Evolutionary conservation across 2,329 filamentous ascomycete species (phyloP), one percentile per base, ranked within the genome.

Genomic region (Xylariaceae sp.): DNA sequence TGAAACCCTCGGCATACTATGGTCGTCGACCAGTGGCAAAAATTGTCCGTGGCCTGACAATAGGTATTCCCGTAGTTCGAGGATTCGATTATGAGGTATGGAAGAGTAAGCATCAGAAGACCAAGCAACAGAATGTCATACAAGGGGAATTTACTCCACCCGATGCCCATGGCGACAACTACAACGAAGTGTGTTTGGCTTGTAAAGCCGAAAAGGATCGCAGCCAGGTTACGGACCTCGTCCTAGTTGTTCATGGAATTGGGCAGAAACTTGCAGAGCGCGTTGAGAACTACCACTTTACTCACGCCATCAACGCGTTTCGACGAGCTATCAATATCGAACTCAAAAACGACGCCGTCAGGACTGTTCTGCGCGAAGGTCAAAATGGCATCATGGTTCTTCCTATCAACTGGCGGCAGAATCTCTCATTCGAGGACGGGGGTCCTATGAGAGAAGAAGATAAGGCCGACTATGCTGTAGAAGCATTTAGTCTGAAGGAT

Each of bases 231-330:
- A 93, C 89, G 1, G 94, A 99, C 67, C 77, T 99, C 6, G 83
- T 97, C 1, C 79, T 99, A 4, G 91, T 97, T 8, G 89, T 94
- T 36, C 94, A 99, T 66, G 94, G 94, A 2, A 97, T 99, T 59
- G 94, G 94, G 0, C 94, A 99, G 70, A 97, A 99, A 70, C 81
- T 97, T 43, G 95, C 92, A 0, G 92, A 99, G 69, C 82, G 92
- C 10, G 91, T 97, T 56, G 93, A 97, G 71, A 96, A 91, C 64
- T 99, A 92, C 65, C 91, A 97, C 70, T 99, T 99, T 65, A 99
- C 94, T 0, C 93, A 97, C 70, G 90, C 92, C 4, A 93, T 97
- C 69, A 97, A 96, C 67, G 84, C 87, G 0, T 94, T 99, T 63
- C 85, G 94, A 10, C 83, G 92, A 54, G 86, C 91, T 16, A 83